These are phyloP conservation scores for Cyberlindnera sargentensis DNA, from an alignment of 805 yeast genomes.

Conservation along the genomic window DNA sequence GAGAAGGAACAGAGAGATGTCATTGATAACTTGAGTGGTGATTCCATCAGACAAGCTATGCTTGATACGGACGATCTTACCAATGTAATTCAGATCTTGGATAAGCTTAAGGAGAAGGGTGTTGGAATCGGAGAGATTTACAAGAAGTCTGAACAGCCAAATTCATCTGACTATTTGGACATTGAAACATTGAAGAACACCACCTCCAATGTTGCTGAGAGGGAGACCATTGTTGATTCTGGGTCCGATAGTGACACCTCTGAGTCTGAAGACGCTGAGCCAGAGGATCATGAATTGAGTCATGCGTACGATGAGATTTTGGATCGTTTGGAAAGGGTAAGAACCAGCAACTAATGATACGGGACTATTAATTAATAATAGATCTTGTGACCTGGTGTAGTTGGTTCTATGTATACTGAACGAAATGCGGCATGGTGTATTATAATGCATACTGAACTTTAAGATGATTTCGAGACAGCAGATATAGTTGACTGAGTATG, in stretches of 20 bases:
- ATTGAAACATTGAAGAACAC: conserved; percentile 18
- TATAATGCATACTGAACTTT: not conserved
- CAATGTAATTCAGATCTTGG: conserved; percentile 31
- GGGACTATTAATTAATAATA: not conserved
- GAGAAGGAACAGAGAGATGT: conserved; percentile 24
- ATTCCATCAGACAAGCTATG: conserved; percentile 29
- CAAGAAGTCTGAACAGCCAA: conserved; percentile 11
- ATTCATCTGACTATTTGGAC: conserved; percentile 4
- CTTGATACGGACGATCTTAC: conserved; percentile 31
- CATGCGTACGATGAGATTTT: conserved; percentile 35
- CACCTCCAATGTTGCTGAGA: conserved; percentile 5
- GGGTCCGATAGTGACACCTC: conserved; percentile 9
- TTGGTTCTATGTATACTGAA: too few relatives aligned
- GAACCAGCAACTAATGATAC: conserved; percentile 17
- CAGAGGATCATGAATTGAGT: conserved; percentile 12
- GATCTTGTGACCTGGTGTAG: too few relatives aligned
- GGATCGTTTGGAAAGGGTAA: conserved; percentile 30
- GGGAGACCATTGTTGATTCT: conserved; percentile 5
- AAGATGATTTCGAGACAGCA: not conserved
- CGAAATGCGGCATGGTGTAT: too few relatives aligned
- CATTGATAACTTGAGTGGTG: conserved; percentile 25
- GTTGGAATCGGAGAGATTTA: conserved; percentile 30
- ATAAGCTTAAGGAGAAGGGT: conserved; percentile 33
- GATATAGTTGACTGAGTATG: not conserved
- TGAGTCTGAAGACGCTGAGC: not conserved